Evolutionary conservation across 106 monocot genomes (phyloP).

Genomic region (Apostasia ramifera): DNA sequence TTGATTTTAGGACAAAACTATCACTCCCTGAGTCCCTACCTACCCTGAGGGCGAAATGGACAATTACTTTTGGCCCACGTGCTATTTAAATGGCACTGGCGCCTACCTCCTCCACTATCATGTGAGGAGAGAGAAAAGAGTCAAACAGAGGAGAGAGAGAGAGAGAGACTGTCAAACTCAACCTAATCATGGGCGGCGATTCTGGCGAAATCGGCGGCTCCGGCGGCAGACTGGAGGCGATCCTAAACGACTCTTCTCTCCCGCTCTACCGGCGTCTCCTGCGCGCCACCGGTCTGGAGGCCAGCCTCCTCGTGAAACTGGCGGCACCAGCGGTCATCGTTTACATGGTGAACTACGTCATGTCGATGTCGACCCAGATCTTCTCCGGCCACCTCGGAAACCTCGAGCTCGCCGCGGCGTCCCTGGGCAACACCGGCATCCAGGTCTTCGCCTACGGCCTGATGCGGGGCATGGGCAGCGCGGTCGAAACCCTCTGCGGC

Average conservation of each 20-base stretch:
- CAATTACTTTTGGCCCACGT: too few relatives aligned
- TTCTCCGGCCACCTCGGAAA: slow-evolving; percentile 85
- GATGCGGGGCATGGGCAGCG: slow-evolving; percentile 94
- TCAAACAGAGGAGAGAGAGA: too few relatives aligned
- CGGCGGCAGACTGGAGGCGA: slow-evolving; percentile 31
- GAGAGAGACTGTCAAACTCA: too few relatives aligned
- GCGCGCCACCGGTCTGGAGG: slow-evolving; percentile 40
- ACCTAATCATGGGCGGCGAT: too few relatives aligned
- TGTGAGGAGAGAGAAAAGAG: too few relatives aligned
- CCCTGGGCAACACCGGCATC: slow-evolving; percentile 83
- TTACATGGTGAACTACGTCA: slow-evolving; percentile 79
- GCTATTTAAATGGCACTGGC: too few relatives aligned
- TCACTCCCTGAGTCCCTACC: too few relatives aligned
- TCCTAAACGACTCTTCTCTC: slow-evolving; percentile 29
- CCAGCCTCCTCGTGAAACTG: slow-evolving; percentile 36
- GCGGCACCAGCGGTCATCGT: slow-evolving; percentile 71
- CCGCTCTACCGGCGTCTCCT: slow-evolving; percentile 15
- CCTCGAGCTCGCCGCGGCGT: slow-evolving; percentile 80
- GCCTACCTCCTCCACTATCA: too few relatives aligned
- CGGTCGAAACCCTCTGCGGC: slow-evolving; percentile 89
- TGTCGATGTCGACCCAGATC: slow-evolving; percentile 85
- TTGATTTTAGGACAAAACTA: too few relatives aligned
- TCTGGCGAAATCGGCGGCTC: slow-evolving; percentile 10
- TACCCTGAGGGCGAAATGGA: too few relatives aligned
- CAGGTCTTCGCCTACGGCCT: slow-evolving; percentile 85